Evolutionary conservation across 2,329 filamentous ascomycete species (phyloP).

Genomic region (Alternaria arborescens): DNA sequence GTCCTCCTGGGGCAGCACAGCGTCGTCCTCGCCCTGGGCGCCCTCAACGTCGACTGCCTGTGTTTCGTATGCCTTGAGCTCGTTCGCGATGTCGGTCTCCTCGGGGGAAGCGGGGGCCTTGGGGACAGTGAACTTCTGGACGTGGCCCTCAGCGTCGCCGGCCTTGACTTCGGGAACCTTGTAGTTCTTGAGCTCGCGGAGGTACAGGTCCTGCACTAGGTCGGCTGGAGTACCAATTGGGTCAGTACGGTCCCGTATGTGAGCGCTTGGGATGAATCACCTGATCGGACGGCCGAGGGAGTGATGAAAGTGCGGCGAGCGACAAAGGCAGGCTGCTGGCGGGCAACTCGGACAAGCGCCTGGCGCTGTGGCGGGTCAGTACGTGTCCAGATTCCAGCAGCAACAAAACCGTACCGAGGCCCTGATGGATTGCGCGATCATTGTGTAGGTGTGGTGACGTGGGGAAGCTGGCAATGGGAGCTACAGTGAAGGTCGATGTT

Average conservation of each 20-base stretch:
- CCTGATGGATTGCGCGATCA: slow-evolving; percentile 70
- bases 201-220: slow-evolving; percentile 96
- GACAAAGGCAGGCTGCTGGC: slow-evolving; percentile 63
- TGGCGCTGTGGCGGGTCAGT: slow-evolving; percentile 62
- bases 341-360: slow-evolving; percentile 67
- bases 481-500: slow-evolving; percentile 37
- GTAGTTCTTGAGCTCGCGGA: slow-evolving; percentile 95
- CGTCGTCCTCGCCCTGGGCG: slow-evolving; percentile 66
- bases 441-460: slow-evolving; percentile 51
- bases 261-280: slow-evolving; percentile 57
- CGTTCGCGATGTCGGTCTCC: slow-evolving; percentile 90
- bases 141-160: slow-evolving; percentile 86
- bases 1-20: slow-evolving; percentile 69
- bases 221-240: slow-evolving; percentile 72
- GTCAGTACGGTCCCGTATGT: slow-evolving; percentile 35
- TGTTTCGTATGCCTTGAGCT: slow-evolving; percentile 92
- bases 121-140: slow-evolving; percentile 85
- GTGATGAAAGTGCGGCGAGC: slow-evolving; percentile 71
- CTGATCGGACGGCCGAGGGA: slow-evolving; percentile 67
- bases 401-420: slow-evolving; percentile 61
- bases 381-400: slow-evolving; percentile 16
- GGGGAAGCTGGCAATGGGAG: slow-evolving; percentile 43
- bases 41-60: slow-evolving; percentile 96
- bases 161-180: slow-evolving; percentile 86
- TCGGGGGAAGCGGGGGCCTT: slow-evolving; percentile 87